phyloP scores from a whole-genome alignment of 2,329 filamentous ascomycete species.

The Annulohypoxylon truncatum region DNA sequence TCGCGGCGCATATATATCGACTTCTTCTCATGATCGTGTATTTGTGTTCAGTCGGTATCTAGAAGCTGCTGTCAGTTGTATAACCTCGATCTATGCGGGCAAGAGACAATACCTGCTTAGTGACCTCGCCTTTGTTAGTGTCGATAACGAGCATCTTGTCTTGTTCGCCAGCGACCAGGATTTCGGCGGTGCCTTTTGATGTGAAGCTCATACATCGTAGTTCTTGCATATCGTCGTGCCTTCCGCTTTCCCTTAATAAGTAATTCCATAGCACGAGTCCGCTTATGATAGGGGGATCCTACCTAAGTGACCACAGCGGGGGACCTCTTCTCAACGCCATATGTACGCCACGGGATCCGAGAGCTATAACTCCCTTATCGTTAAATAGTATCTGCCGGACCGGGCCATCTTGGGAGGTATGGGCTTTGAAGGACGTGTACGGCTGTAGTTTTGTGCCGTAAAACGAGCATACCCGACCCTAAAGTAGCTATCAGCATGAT shows the following conservation, averaged over 20 bases:
- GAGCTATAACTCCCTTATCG: slow-evolving; percentile 87
- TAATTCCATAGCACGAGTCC: neutral
- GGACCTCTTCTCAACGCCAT: slow-evolving; percentile 86
- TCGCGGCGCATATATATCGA: slow-evolving; percentile 92
- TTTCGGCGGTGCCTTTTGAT: slow-evolving; percentile 82
- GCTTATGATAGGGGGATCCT: slow-evolving; percentile 50
- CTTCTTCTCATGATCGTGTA: slow-evolving; percentile 94
- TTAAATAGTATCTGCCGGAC: slow-evolving; percentile 92
- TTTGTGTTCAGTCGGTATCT: slow-evolving; percentile 77
- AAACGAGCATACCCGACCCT: slow-evolving; percentile 92
- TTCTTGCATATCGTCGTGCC: slow-evolving; percentile 82
- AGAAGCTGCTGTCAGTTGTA: slow-evolving; percentile 48
- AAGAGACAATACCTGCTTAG: slow-evolving; percentile 66
- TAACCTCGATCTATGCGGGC: neutral
- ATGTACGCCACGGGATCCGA: slow-evolving; percentile 86
- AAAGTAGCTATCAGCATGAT: slow-evolving; percentile 36
- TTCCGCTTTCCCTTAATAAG: slow-evolving; percentile 49
- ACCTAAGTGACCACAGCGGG: slow-evolving; percentile 89
- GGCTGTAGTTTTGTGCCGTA: slow-evolving; percentile 85
- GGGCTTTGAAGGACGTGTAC: slow-evolving; percentile 91
- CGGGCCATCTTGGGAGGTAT: slow-evolving; percentile 76
- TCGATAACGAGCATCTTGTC: slow-evolving; percentile 83
- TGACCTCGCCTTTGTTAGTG: slow-evolving; percentile 75
- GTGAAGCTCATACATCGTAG: slow-evolving; percentile 96
- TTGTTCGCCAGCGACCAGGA: slow-evolving; percentile 89